Conservation (phyloP, 108 stramenopile genomes). For the Chaetoceros muelleri region DNA sequence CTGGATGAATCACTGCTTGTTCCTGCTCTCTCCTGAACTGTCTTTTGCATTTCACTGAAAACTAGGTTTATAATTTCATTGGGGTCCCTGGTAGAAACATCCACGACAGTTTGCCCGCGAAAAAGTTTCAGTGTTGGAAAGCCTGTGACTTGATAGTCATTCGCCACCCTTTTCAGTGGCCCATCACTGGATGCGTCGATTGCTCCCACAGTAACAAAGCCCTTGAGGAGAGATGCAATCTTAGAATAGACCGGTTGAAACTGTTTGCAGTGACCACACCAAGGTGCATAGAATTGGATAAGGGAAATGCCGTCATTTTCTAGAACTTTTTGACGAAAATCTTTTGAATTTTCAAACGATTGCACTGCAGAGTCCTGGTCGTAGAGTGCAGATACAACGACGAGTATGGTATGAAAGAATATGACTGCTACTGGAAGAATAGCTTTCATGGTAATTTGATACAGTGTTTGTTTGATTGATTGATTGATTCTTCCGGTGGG, state of each 20-base stretch:
- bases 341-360: neutral
- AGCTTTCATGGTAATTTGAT: too few relatives aligned
- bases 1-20: neutral
- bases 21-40: conserved; percentile 5
- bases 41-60: conserved; percentile 1
- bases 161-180: conserved; percentile 4
- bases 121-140: conserved; percentile 8
- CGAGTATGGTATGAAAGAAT: too few relatives aligned
- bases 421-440: too few relatives aligned
- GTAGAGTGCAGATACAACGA: neutral
- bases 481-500: too few relatives aligned
- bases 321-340: conserved; percentile 7
- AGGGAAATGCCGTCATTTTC: conserved; percentile 4
- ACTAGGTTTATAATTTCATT: conserved; percentile 11
- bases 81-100: conserved; percentile 2
- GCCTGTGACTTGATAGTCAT: conserved; percentile 1
- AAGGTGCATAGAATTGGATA: conserved; percentile 12
- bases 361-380: neutral
- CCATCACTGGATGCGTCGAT: conserved; percentile 11
- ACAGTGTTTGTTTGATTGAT: too few relatives aligned
- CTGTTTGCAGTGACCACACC: neutral
- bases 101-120: conserved; percentile 3
- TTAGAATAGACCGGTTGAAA: neutral
- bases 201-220: conserved; percentile 15
- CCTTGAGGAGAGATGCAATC: conserved; percentile 12